These are phyloP conservation scores for Pseudomonodictys pantanalensis DNA, from an alignment of 495 filamentous ascomycete genomes.

Conservation along the genomic window DNA sequence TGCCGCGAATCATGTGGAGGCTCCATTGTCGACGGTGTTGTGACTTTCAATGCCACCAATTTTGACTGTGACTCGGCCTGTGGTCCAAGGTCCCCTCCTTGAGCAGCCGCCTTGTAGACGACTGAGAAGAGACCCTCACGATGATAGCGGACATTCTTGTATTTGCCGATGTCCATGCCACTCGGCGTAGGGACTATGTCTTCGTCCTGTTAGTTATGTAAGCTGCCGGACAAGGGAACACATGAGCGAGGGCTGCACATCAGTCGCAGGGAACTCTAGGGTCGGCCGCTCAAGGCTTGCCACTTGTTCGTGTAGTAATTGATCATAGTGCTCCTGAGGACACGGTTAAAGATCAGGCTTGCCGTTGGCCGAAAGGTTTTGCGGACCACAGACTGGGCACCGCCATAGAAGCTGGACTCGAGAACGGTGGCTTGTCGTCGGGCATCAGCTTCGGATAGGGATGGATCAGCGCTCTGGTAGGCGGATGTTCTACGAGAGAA, in stretches of 20 bases:
- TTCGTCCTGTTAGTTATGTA: not conserved
- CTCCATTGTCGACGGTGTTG: conserved; percentile 65
- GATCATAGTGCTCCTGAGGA: conserved; percentile 52
- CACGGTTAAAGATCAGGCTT: conserved; percentile 32
- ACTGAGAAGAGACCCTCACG: conserved; percentile 76
- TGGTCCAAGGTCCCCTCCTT: not conserved
- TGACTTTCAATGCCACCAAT: conserved; percentile 81
- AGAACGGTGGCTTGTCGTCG: conserved; percentile 33
- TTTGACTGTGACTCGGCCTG: conserved; percentile 28
- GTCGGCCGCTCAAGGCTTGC: not conserved
- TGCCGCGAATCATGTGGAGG: conserved; percentile 77
- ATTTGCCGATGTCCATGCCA: conserved; percentile 66
- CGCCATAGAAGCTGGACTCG: conserved; percentile 52
- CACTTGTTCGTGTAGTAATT: conserved; percentile 40
- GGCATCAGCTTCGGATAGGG: conserved; percentile 16
- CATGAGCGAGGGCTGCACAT: not conserved
- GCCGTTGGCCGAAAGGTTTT: not conserved
- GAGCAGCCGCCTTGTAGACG: conserved; percentile 62
- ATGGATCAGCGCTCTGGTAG: conserved; percentile 40
- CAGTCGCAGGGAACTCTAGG: not conserved
- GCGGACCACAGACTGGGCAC: conserved; percentile 30
- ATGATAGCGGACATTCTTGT: conserved; percentile 65
- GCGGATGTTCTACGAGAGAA: conserved; percentile 45
- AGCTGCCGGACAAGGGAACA: not conserved
- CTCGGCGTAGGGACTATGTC: conserved; percentile 18